A percentile compares a stretch with the other conserved stretches of the same genome.
These are phyloP conservation scores for Kalmusia sp. DNA, from an alignment of 2,329 filamentous ascomycete species.

Conservation along the genomic window DNA sequence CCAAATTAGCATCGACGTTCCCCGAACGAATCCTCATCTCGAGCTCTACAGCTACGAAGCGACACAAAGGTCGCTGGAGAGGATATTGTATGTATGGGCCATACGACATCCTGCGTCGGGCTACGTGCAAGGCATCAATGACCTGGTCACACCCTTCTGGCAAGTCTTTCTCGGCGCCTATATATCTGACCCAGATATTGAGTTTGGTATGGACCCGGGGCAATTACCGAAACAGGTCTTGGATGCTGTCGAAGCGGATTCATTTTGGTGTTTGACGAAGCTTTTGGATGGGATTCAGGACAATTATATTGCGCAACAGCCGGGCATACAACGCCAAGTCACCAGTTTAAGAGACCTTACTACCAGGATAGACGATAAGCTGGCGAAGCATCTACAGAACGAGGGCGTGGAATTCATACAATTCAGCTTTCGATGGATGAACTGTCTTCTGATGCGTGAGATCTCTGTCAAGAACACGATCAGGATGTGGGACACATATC, in stretches of 20 bases:
- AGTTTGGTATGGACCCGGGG: conserved; percentile 94
- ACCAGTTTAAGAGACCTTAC: conserved; percentile 87
- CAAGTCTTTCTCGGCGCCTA: conserved; percentile 96
- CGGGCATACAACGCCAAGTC: conserved; percentile 94
- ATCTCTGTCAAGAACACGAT: conserved; percentile 96
- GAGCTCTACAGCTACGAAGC: conserved; percentile 95
- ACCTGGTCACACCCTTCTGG: conserved; percentile 97
- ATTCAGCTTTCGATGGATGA: conserved; percentile 99
- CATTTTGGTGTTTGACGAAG: conserved; percentile 98
- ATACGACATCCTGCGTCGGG: conserved; percentile 96
- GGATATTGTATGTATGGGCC: conserved; percentile 96
- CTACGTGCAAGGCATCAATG: conserved; percentile 98
- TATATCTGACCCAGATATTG: conserved; percentile 91
- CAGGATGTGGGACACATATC: conserved; percentile 99
- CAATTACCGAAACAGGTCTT: conserved; percentile 89
- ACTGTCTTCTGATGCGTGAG: conserved; percentile 96
- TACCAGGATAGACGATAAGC: conserved; percentile 80
- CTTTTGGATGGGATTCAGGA: conserved; percentile 98
- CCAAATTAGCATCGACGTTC: conserved; percentile 98
- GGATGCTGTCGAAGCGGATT: conserved; percentile 96
- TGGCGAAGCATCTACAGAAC: conserved; percentile 87
- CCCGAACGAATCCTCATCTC: conserved; percentile 93
- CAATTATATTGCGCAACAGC: conserved; percentile 97
- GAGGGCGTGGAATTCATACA: conserved; percentile 98
- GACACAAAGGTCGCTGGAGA: conserved; percentile 90